phyloP scores from a whole-genome alignment of 129 eudicot species.

The Ambrosia artemisiifolia region DNA sequence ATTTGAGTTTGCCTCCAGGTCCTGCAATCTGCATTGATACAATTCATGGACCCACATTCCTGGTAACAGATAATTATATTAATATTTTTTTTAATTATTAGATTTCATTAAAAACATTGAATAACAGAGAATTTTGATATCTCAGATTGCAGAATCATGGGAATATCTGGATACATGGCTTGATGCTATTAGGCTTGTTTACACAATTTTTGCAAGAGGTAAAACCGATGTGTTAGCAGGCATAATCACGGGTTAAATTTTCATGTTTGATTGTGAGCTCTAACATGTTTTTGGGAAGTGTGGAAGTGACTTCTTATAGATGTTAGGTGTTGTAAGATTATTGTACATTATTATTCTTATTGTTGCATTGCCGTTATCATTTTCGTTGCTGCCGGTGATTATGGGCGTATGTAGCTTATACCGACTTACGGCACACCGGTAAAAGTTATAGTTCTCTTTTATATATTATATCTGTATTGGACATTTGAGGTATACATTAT shows the following conservation, averaged over 20 bases:
- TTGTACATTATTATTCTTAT: constrained; percentile 36
- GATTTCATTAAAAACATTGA: not conserved
- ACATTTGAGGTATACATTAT: not conserved
- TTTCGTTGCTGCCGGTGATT: not conserved
- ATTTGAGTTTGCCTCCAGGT: constrained; percentile 92
- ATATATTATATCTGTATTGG: not conserved
- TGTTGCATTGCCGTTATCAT: constrained; percentile 10
- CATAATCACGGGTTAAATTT: constrained; percentile 57
- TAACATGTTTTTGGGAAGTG: constrained; percentile 3
- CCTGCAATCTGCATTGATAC: constrained; percentile 88
- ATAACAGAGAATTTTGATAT: constrained; percentile 6
- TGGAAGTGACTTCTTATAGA: constrained; percentile 16
- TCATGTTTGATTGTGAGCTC: constrained; percentile 2
- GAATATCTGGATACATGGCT: constrained; percentile 95
- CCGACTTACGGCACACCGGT: not conserved
- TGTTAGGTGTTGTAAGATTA: constrained; percentile 36
- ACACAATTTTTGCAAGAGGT: constrained; percentile 88
- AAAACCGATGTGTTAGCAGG: constrained; percentile 93
- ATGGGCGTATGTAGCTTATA: not conserved
- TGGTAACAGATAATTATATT: constrained; percentile 45
- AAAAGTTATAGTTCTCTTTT: not conserved
- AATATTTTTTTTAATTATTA: not conserved
- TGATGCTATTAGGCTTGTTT: constrained; percentile 91
- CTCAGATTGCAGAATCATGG: constrained; percentile 96
- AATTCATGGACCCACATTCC: constrained; percentile 65